Evolutionary conservation across 169 alveolate genomes (phyloP), one percentile per base, ranked within the genome.

Genomic region (Plasmodium inui): DNA sequence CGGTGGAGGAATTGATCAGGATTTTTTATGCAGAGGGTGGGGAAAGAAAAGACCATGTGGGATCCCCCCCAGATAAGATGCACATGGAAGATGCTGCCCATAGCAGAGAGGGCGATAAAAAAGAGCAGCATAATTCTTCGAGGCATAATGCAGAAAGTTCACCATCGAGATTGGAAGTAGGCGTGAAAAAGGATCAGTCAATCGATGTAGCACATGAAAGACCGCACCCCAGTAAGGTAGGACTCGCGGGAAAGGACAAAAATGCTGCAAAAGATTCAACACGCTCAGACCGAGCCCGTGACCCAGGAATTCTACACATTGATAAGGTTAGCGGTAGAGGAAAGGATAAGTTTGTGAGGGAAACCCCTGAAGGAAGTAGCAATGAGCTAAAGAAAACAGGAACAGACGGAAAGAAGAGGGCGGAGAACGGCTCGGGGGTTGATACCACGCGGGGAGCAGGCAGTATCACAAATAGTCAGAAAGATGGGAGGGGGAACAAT

Each of bases 1-100:
- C 80, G 37, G 39, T 83, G 32, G 37, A 61, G 30, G 92, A 83
- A 83, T 26, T 83, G 32, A 67, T 61, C 41, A 30, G 28, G 3
- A 41, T 67, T 34, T 61, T 83, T 41, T 70, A 53, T 17, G 73
- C 34, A 67, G 30, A 41, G 8, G 2, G 12, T n/a, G 83, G 44
- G 61, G 44, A 10, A 76, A 41, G 32, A 76, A 32, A 30, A 72
- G 71, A 55, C 12, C 71, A 55, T 55, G 3, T 55, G 4, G 26
- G 7, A 14, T 14, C 71, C 26, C 71, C 26, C 26, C 26, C 71
- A 55, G 71, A 55, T 3, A 5, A 55, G n/a, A 7, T 4, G 28
- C 71, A 14, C 71, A 55, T 0, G 71, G 26, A 5, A 55, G 26
- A 55, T 5, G 26, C 12, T 55, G n/a, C 71, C 1, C 26, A 55